A percentile compares a stretch with the other conserved stretches of the same genome.
phyloP scores from a whole-genome alignment of 2,329 filamentous ascomycete genomes.

The Fusarium newnesense region DNA sequence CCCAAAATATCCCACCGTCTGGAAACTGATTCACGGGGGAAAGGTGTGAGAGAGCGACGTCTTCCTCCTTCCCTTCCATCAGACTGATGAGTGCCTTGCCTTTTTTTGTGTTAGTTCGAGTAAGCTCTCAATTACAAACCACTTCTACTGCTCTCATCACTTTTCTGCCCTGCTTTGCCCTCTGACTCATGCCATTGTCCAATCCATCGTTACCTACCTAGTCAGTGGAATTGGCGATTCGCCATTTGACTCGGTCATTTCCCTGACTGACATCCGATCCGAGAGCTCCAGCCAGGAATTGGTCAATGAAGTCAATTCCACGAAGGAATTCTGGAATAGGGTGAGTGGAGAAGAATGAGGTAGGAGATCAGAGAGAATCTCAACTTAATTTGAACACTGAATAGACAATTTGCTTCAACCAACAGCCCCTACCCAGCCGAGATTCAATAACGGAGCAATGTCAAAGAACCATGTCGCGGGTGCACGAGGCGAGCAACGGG shows the following conservation, averaged over 20 bases:
- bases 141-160: constrained; percentile 5
- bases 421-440: constrained; percentile 13
- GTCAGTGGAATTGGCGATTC: constrained; percentile 6
- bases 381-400: constrained; percentile 6
- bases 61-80: constrained; percentile 4
- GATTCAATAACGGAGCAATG: constrained; percentile 2
- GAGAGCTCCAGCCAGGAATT: constrained; percentile 13
- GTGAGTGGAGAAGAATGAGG: constrained; percentile 21
- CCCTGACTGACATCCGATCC: background rate
- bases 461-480: constrained; percentile 2
- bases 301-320: constrained; percentile 27
- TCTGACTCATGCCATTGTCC: constrained; percentile 9
- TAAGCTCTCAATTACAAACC: constrained; percentile 23
- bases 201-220: background rate
- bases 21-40: constrained; percentile 24
- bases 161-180: background rate
- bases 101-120: constrained; percentile 1
- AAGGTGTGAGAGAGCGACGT: background rate
- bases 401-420: background rate
- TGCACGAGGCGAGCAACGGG: constrained; percentile 15
- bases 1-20: constrained; percentile 41
- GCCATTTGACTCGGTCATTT: constrained; percentile 1
- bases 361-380: constrained; percentile 2
- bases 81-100: constrained; percentile 4
- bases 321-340: constrained; percentile 9